phyloP scores from a whole-genome alignment of 1,284 basidiomycete species.

The Irpex sp. region DNA sequence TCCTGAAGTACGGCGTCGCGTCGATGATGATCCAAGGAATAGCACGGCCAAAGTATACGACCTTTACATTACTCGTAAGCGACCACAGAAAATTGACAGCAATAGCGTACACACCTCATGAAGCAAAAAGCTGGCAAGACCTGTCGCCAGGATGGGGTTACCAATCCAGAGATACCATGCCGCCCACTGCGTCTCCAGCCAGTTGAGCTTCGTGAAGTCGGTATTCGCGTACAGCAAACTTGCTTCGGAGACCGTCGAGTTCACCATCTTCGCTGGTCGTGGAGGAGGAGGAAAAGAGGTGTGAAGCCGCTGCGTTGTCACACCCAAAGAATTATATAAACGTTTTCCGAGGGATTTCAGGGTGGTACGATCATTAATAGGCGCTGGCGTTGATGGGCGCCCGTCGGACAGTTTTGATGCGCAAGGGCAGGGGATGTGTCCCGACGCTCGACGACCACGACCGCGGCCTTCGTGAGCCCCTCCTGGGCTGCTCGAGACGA shows the following conservation, averaged over 20 bases:
- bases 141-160: slow-evolving; percentile 93
- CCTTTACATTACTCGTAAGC: slow-evolving; percentile 36
- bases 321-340: neutral
- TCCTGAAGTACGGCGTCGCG: slow-evolving; percentile 87
- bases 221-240: slow-evolving; percentile 52
- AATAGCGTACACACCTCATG: slow-evolving; percentile 72
- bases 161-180: slow-evolving; percentile 84
- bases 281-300: neutral
- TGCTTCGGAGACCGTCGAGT: slow-evolving; percentile 25
- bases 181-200: slow-evolving; percentile 79
- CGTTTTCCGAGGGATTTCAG: neutral
- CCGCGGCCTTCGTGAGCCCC: neutral
- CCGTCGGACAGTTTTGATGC: neutral
- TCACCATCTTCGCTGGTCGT: slow-evolving; percentile 13
- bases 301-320: neutral
- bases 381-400: neutral
- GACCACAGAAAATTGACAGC: neutral
- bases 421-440: neutral
- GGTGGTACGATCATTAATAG: neutral
- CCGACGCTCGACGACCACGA: neutral
- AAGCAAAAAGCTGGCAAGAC: slow-evolving; percentile 89
- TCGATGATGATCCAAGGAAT: slow-evolving; percentile 98
- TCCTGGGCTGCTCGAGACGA: neutral
- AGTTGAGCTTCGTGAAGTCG: slow-evolving; percentile 67
- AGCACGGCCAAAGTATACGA: slow-evolving; percentile 96